Conservation (phyloP, 495 filamentous ascomycete genomes). For the Trichoderma orchidacearum region DNA sequence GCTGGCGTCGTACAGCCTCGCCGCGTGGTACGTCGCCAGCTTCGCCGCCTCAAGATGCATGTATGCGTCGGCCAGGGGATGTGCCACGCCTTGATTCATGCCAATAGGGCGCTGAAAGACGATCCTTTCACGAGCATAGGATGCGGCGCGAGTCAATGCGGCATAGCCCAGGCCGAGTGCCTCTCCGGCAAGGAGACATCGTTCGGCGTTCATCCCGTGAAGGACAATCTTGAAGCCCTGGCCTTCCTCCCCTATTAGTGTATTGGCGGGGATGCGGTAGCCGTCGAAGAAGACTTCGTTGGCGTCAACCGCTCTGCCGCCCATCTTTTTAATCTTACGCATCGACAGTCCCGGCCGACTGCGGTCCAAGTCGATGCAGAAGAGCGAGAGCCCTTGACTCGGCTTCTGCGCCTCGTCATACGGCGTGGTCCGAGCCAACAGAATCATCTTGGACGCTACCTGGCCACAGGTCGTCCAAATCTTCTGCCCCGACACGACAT, state of each 20-base stretch:
- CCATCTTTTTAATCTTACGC: slow-evolving; percentile 69
- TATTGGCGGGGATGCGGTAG: slow-evolving; percentile 45
- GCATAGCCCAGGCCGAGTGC: slow-evolving; percentile 66
- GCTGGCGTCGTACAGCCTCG: slow-evolving; percentile 53
- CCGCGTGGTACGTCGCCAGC: slow-evolving; percentile 64
- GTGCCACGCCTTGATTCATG: slow-evolving; percentile 60
- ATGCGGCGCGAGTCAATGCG: slow-evolving; percentile 48
- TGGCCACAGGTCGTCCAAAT: slow-evolving; percentile 77
- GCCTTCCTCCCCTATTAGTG: slow-evolving; percentile 54
- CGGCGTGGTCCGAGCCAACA: slow-evolving; percentile 61
- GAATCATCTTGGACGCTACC: slow-evolving; percentile 63
- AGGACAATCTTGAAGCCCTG: slow-evolving; percentile 65
- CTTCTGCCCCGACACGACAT: slow-evolving; percentile 59
- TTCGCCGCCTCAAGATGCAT: slow-evolving; percentile 75
- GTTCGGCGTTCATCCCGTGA: slow-evolving; percentile 76
- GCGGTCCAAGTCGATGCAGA: slow-evolving; percentile 61
- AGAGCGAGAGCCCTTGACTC: slow-evolving; percentile 57
- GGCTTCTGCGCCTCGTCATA: slow-evolving; percentile 50
- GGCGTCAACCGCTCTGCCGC: slow-evolving; percentile 62
- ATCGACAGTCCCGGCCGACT: slow-evolving; percentile 43
- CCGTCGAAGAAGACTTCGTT: slow-evolving; percentile 78
- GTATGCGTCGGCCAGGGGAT: slow-evolving; percentile 60
- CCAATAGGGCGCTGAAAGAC: slow-evolving; percentile 63
- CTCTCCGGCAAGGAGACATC: slow-evolving; percentile 64
- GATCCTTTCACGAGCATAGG: slow-evolving; percentile 53